Percentiles rank a stretch among this genome's conserved stretches.
Evolutionary conservation across 306 rosid genomes (phyloP).

Genomic region (Pueraria montana): DNA sequence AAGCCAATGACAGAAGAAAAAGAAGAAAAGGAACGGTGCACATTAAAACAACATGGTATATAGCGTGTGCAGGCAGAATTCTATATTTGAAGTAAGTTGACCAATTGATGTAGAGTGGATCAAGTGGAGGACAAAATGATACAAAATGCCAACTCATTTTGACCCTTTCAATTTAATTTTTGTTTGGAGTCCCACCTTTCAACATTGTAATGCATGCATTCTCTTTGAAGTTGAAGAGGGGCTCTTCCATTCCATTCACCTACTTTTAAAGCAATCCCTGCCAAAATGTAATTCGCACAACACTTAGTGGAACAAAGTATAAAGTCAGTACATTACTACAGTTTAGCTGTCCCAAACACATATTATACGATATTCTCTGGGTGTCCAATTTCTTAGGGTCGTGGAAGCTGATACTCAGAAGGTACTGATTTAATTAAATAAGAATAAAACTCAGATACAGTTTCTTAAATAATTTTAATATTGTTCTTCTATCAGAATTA

Average conservation of each 20-base stretch:
- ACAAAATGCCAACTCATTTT: constrained; percentile 55
- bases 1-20: constrained; percentile 36
- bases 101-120: constrained; percentile 48
- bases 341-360: constrained; percentile 4
- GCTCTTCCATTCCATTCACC: constrained; percentile 20
- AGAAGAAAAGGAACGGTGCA: constrained; percentile 46
- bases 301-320: constrained; percentile 11
- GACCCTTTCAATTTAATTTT: constrained; percentile 45
- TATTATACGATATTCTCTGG: not conserved
- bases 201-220: constrained; percentile 41
- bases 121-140: constrained; percentile 63
- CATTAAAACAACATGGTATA: constrained; percentile 29
- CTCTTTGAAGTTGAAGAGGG: constrained; percentile 9
- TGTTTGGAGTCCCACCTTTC: constrained; percentile 45
- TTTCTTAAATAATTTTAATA: not conserved
- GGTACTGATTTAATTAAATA: not conserved
- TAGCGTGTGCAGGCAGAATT: constrained; percentile 39
- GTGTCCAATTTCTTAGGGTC: not conserved
- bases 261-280: constrained; percentile 8
- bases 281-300: constrained; percentile 24
- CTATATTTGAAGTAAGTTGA: constrained; percentile 48
- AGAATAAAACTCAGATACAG: too few relatives aligned
- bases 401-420: not conserved
- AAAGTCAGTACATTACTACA: not conserved
- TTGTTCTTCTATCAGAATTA: too few relatives aligned